phyloP scores from a whole-genome alignment of 768 basidiomycete genomes.

The Holtermanniella nyarrowii region DNA sequence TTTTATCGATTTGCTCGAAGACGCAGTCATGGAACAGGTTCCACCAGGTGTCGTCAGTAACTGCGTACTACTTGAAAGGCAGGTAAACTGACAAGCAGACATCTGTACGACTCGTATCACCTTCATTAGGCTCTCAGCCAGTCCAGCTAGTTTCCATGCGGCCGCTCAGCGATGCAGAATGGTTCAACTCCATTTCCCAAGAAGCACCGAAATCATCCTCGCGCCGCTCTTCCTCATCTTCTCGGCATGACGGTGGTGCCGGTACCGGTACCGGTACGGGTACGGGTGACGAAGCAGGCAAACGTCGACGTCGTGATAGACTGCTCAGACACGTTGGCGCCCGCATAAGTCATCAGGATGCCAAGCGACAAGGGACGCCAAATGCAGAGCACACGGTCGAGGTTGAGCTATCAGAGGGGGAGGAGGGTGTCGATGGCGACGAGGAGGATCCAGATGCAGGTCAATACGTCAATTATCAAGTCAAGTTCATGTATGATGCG shows the following conservation, averaged over 20 bases:
- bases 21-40: slow-evolving; percentile 35
- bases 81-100: slow-evolving; percentile 13
- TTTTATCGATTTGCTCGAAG: slow-evolving; percentile 41
- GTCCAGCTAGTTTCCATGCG: slow-evolving; percentile 33
- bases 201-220: not conserved
- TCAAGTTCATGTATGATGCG: slow-evolving; percentile 35
- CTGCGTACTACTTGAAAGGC: not conserved
- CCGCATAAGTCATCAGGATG: not conserved
- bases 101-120: slow-evolving; percentile 34
- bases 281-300: slow-evolving; percentile 1
- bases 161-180: slow-evolving; percentile 38
- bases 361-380: not conserved
- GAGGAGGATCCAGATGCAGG: slow-evolving; percentile 30
- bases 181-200: slow-evolving; percentile 27
- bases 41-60: slow-evolving; percentile 35
- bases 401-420: slow-evolving; percentile 9
- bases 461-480: slow-evolving; percentile 38
- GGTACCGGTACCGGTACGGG: no score
- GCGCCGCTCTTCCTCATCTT: not conserved
- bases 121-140: slow-evolving; percentile 35
- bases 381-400: not conserved
- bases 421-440: slow-evolving; percentile 4
- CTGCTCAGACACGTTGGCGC: not conserved
- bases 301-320: slow-evolving; percentile 8
- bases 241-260: no score